Evolutionary conservation across 2,329 filamentous ascomycete genomes (phyloP), one percentile per base, ranked within the genome.

Genomic region (Cytospora paraplurivora): DNA sequence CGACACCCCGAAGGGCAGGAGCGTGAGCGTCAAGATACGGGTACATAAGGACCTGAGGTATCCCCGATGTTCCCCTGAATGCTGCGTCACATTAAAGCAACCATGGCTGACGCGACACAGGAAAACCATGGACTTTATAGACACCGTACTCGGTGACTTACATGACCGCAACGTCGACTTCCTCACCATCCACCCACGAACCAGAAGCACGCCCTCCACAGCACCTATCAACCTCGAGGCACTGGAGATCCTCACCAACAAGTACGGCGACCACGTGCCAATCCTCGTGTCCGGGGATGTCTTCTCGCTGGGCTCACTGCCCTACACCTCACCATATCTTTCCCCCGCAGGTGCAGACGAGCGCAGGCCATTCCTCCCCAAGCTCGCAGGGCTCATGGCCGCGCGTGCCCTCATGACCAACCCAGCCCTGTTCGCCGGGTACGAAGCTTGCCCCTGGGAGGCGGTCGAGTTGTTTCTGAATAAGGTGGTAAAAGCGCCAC

Each of bases 201-300:
- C 83, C 53, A 79, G 84, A 44, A 77, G 76, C 65, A 90, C 87
- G 15, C 82, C 86, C 1, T 88, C 85, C 38, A 85, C 80, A 34
- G 78, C 79, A 1, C 85, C 87, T 8, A 88, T 90, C 62, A 80
- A 85, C 70, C 77, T 86, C 44, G 85, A 86, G 49, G 84, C 87
- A 0, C 83, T 91, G 11, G 79, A 81, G 56, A 74, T 83, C 13
- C 75, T 89, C 12, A 82, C 82, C 3, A 75, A 79, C 15, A 81
- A 79, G 67, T 82, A 83, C 71, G 75, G 83, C 56, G 71, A 77
- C 56, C 78, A 76, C n/a, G 78, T 90, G 0, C 88, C 88, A 0
- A 80, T 89, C 44, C 76, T 91, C 7, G 82, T 88, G 3, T 90
- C 88, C n/a, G 88, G 88, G 17, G 88, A 91, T 68, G 83, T 89